Conservation (phyloP, 495 filamentous ascomycete genomes). For the Aspergillus saccharolyticus region DNA sequence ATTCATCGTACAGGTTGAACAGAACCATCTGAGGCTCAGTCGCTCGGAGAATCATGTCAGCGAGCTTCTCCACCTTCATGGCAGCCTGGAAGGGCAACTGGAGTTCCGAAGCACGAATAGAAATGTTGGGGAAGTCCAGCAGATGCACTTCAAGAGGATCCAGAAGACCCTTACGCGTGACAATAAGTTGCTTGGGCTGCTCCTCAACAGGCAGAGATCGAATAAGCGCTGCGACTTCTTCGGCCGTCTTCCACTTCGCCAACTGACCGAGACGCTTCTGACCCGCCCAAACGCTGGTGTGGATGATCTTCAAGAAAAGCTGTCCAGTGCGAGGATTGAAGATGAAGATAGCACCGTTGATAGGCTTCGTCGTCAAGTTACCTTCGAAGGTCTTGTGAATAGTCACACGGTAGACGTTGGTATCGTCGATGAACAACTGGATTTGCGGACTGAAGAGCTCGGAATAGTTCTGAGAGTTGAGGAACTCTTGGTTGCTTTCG, state of each 20-base stretch:
- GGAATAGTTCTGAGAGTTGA: conserved; percentile 99
- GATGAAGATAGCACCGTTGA: conserved; percentile 99
- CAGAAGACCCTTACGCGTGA: conserved; percentile 93
- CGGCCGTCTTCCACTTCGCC: conserved; percentile 99
- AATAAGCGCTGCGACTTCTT: conserved; percentile 98
- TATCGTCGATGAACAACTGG: conserved; percentile 98
- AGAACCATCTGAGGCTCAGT: conserved; percentile 99
- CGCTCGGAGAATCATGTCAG: conserved; percentile 97
- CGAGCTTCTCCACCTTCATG: conserved; percentile 99
- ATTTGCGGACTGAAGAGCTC: conserved; percentile 99
- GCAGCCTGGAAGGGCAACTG: conserved; percentile 99
- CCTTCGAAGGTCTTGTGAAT: conserved; percentile 99
- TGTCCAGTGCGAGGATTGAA: conserved; percentile 98
- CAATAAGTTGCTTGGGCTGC: conserved; percentile 98
- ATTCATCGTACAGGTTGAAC: conserved; percentile 99
- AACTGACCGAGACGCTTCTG: conserved; percentile 98
- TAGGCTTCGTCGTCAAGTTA: conserved; percentile 98
- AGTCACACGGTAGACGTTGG: conserved; percentile 98
- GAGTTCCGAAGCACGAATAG: conserved; percentile 94
- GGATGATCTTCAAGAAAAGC: conserved; percentile 98
- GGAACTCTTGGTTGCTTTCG: conserved; percentile 98
- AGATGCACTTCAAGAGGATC: conserved; percentile 97
- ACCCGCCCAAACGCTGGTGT: conserved; percentile 98
- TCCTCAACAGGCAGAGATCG: conserved; percentile 96
- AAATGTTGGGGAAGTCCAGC: conserved; percentile 98